Conservation (phyloP, 169 alveolate genomes). For the Miamiensis avidus region DNA sequence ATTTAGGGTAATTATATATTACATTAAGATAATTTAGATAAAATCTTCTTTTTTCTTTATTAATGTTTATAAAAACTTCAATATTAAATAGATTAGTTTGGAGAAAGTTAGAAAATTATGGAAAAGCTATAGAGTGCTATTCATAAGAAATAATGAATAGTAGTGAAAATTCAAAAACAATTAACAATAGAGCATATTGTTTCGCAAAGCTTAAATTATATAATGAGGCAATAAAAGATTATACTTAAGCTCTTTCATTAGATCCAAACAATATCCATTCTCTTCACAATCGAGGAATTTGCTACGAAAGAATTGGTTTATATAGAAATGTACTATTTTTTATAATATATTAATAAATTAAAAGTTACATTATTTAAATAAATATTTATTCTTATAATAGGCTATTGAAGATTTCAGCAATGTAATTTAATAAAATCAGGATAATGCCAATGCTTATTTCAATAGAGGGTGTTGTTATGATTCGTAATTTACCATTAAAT, state of each 20-base stretch:
- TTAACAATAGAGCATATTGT: constrained; percentile 77
- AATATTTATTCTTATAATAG: constrained; percentile 16
- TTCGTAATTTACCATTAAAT: constrained; percentile 10
- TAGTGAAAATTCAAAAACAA: constrained; percentile 61
- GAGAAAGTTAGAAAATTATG: constrained; percentile 49
- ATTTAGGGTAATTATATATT: constrained; percentile 16
- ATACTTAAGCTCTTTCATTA: constrained; percentile 49
- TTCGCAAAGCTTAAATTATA: constrained; percentile 66
- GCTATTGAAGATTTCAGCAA: constrained; percentile 84
- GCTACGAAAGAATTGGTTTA: constrained; percentile 67
- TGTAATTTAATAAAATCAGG: constrained; percentile 79
- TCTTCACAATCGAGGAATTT: constrained; percentile 73
- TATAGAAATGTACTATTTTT: constrained; percentile 32
- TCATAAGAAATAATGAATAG: constrained; percentile 55
- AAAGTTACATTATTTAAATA: neutral
- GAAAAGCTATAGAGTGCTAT: constrained; percentile 66
- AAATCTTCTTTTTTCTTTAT: neutral
- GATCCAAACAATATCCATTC: constrained; percentile 70
- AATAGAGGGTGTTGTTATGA: constrained; percentile 90
- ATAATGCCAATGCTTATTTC: constrained; percentile 87
- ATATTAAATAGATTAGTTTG: constrained; percentile 5
- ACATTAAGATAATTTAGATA: constrained; percentile 8
- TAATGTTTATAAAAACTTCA: neutral
- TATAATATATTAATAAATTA: neutral
- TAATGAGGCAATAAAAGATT: constrained; percentile 72